Percentiles rank a stretch among this genome's conserved stretches.
These are phyloP conservation scores for Aegilops longissima DNA, from an alignment of 176 grass and related monocot genomes.

Conservation along the genomic window DNA sequence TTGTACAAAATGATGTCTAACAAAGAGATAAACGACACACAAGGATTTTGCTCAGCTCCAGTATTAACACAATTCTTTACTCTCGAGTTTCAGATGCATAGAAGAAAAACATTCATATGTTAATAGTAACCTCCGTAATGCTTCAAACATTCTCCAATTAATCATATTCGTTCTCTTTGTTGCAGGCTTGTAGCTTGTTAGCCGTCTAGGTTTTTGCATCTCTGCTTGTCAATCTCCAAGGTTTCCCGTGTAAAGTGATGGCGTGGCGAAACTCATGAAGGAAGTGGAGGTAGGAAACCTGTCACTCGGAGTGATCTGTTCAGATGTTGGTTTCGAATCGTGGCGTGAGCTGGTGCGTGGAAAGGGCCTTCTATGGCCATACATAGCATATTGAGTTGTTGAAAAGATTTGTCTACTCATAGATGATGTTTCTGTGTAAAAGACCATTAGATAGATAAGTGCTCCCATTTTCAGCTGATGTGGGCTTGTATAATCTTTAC, in stretches of 20 bases:
- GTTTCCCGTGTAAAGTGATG: background rate
- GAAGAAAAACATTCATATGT: background rate
- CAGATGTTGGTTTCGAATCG: constrained; percentile 31
- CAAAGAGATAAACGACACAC: background rate
- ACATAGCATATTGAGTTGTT: constrained; percentile 33
- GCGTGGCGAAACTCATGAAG: constrained; percentile 8
- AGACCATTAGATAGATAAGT: constrained; percentile 33
- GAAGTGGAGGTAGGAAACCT: background rate
- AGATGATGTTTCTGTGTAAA: constrained; percentile 27
- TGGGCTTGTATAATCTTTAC: constrained; percentile 29
- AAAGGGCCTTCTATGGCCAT: constrained; percentile 22
- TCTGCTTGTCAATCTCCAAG: constrained; percentile 28
- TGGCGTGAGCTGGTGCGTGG: constrained; percentile 23
- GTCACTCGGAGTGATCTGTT: constrained; percentile 36
- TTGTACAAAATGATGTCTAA: background rate
- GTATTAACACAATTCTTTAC: background rate
- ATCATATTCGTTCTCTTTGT: background rate
- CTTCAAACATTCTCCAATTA: background rate
- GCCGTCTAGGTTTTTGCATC: constrained; percentile 26
- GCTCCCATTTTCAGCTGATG: background rate
- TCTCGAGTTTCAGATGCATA: background rate
- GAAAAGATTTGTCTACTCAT: constrained; percentile 16
- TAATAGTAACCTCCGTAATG: background rate
- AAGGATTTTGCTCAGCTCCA: background rate
- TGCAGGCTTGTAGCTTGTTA: constrained; percentile 27